These are phyloP conservation scores for Pestalotiopsis sp. DNA, from an alignment of 2,329 filamentous ascomycete genomes.

Conservation along the genomic window DNA sequence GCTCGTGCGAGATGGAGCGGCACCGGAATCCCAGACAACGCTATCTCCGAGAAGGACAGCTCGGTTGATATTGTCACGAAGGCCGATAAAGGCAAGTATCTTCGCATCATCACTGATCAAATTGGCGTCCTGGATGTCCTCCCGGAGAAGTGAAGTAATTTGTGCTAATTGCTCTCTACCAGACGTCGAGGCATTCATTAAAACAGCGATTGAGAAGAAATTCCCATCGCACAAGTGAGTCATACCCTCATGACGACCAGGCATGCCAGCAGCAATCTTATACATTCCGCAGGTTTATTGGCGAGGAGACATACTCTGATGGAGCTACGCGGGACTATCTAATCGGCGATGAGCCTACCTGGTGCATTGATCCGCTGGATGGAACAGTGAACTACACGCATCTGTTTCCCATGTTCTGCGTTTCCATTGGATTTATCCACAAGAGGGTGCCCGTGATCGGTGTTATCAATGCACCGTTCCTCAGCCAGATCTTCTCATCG, in stretches of 20 bases:
- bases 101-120: conserved; percentile 17
- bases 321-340: conserved; percentile 68
- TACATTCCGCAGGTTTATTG: conserved; percentile 60
- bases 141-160: neutral
- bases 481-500: conserved; percentile 68
- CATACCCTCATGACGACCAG: neutral
- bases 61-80: conserved; percentile 78
- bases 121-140: neutral
- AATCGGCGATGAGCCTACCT: conserved; percentile 63
- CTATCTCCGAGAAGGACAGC: conserved; percentile 67
- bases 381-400: conserved; percentile 83
- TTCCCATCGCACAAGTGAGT: conserved; percentile 68
- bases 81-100: conserved; percentile 63
- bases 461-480: conserved; percentile 71
- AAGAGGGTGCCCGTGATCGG: conserved; percentile 63
- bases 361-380: conserved; percentile 77
- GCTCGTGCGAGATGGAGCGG: conserved; percentile 55
- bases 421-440: conserved; percentile 71
- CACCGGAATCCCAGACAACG: conserved; percentile 30
- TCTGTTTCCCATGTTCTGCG: conserved; percentile 79
- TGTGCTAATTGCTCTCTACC: conserved; percentile 10
- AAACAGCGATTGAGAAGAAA: conserved; percentile 52
- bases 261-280: neutral
- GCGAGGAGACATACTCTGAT: conserved; percentile 75
- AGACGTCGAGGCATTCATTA: conserved; percentile 75